phyloP scores from a whole-genome alignment of 2,329 filamentous ascomycete genomes.

The Nemania abortiva region DNA sequence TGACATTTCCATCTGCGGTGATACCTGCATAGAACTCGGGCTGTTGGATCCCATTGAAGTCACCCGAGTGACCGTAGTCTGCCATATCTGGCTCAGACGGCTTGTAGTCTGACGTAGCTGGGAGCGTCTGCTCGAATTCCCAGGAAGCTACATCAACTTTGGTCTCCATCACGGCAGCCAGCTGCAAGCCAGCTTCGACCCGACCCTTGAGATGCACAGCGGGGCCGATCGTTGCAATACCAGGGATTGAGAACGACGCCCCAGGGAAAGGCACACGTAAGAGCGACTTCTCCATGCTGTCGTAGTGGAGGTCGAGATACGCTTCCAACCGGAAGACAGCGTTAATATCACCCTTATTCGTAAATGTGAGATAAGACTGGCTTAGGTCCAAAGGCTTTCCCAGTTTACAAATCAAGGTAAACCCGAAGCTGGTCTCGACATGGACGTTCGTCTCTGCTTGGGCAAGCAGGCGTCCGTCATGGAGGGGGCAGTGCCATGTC shows the following conservation, averaged over 20 bases:
- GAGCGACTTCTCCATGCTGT: constrained; percentile 41
- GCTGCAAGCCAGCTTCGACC: not conserved
- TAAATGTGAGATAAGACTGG: constrained; percentile 11
- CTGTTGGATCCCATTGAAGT: constrained; percentile 11
- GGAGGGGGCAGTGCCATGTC: constrained; percentile 11
- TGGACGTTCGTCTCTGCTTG: constrained; percentile 10
- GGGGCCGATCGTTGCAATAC: constrained; percentile 3
- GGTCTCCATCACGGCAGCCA: constrained; percentile 13
- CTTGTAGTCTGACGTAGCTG: not conserved
- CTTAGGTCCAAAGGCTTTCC: constrained; percentile 49
- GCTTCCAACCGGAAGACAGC: constrained; percentile 16
- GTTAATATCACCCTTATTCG: constrained; percentile 40
- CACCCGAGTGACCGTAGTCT: not conserved
- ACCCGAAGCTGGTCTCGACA: constrained; percentile 42
- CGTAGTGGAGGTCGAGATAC: constrained; percentile 15
- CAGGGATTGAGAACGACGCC: constrained; percentile 1
- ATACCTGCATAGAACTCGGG: constrained; percentile 16
- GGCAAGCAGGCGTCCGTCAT: constrained; percentile 11
- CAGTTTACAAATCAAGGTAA: constrained; percentile 39
- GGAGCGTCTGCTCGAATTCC: constrained; percentile 12
- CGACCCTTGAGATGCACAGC: constrained; percentile 4
- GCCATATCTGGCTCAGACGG: constrained; percentile 6
- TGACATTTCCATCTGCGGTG: constrained; percentile 1
- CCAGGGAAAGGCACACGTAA: constrained; percentile 16
- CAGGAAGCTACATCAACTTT: constrained; percentile 6